A percentile compares a stretch with the other conserved stretches of the same genome.
phyloP scores from a whole-genome alignment of 78 protist species.

The Bigelowiella natans region DNA sequence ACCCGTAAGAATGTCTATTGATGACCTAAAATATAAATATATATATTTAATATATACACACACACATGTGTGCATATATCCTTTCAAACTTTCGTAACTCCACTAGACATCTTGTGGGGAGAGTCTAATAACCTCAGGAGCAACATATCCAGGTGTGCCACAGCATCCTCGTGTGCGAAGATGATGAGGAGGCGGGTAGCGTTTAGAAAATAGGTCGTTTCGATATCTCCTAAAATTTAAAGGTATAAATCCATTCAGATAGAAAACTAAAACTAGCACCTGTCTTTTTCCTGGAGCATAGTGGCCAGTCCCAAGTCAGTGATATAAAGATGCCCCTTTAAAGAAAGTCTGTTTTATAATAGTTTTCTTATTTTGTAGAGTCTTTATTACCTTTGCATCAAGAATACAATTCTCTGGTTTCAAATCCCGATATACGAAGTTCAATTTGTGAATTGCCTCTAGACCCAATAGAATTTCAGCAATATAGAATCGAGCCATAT shows the following conservation, averaged over 20 bases:
- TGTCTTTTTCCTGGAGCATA: too few relatives aligned
- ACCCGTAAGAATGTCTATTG: background rate
- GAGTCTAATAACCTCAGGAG: constrained; percentile 6
- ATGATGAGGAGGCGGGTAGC: background rate
- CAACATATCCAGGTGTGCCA: constrained; percentile 1
- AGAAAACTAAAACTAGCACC: too few relatives aligned
- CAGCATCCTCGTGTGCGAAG: background rate
- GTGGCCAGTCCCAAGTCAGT: too few relatives aligned
- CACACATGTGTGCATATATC: too few relatives aligned
- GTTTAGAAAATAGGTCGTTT: background rate
- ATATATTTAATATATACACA: too few relatives aligned
- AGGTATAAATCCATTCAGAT: too few relatives aligned
- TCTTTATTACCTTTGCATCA: background rate
- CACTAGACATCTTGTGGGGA: too few relatives aligned
- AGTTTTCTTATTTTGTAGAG: too few relatives aligned
- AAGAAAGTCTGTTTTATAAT: too few relatives aligned
- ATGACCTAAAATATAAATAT: background rate
- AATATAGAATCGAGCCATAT: background rate
- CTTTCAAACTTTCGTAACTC: too few relatives aligned
- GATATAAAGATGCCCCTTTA: too few relatives aligned
- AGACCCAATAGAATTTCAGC: background rate
- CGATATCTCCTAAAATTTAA: background rate
- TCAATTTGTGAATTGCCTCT: background rate
- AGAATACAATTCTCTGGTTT: background rate
- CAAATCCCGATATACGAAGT: background rate